Percentiles rank a stretch among this genome's conserved stretches.
Conservation (phyloP, 805 yeast genomes). For the Lachancea thermotolerans region DNA sequence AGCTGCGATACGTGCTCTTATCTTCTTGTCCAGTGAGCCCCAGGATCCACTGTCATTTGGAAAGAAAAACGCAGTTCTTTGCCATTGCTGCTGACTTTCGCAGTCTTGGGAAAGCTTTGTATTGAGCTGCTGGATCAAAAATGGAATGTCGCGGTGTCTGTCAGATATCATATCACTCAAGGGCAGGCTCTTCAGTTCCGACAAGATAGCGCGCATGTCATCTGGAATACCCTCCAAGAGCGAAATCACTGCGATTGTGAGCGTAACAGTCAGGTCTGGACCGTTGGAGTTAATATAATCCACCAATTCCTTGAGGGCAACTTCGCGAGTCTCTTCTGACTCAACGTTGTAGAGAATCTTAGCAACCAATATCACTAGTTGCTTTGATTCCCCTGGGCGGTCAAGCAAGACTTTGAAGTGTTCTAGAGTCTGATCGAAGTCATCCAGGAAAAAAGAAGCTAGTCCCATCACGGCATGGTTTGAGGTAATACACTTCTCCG, state of each 20-base stretch:
- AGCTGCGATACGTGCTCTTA: slow-evolving; percentile 54
- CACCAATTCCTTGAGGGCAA: slow-evolving; percentile 79
- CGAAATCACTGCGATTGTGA: slow-evolving; percentile 75
- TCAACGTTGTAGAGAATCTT: slow-evolving; percentile 74
- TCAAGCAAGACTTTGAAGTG: slow-evolving; percentile 61
- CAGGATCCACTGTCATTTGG: slow-evolving; percentile 68
- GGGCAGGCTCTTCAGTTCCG: slow-evolving; percentile 52
- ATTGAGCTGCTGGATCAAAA: slow-evolving; percentile 47
- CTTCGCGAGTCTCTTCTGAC: slow-evolving; percentile 69
- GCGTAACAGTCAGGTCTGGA: slow-evolving; percentile 55
- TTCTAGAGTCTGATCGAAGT: slow-evolving; percentile 58
- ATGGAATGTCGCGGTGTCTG: slow-evolving; percentile 49
- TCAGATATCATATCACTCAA: slow-evolving; percentile 45
- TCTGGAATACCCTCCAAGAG: slow-evolving; percentile 54
- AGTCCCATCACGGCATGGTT: slow-evolving; percentile 68
- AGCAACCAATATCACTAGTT: slow-evolving; percentile 64
- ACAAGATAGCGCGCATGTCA: slow-evolving; percentile 53
- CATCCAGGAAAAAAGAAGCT: slow-evolving; percentile 53
- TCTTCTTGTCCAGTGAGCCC: slow-evolving; percentile 50
- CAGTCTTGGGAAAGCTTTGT: slow-evolving; percentile 31
- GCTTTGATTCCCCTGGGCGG: slow-evolving; percentile 49
- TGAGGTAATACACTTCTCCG: slow-evolving; percentile 40
- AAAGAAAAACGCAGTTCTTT: slow-evolving; percentile 63
- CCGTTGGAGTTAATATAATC: slow-evolving; percentile 58
- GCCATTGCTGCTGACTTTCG: slow-evolving; percentile 41